Evolutionary conservation across 768 basidiomycete genomes (phyloP), one percentile per base, ranked within the genome.

Genomic region (Exidia glandulosa): DNA sequence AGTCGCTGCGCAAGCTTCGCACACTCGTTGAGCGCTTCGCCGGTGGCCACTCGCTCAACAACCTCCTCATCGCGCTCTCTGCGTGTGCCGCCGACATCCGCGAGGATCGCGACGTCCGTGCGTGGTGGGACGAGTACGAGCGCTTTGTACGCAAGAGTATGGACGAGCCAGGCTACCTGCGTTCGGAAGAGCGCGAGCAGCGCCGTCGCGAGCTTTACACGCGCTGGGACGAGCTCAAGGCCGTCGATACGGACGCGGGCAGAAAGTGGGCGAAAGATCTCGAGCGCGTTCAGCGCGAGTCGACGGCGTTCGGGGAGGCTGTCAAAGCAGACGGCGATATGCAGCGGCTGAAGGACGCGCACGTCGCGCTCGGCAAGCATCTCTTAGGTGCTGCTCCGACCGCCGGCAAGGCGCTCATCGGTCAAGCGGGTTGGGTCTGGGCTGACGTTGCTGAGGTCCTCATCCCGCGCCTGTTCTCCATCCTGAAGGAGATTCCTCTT

Each of bases 381-480:
- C 37, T 85, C n/a, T 78, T 81, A 66, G 63, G 70, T 25, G 78
- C 75, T 73, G 54, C 74, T 66, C 25, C 70, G 71, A 29, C 68
- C 6, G 64, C 76, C 3, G 66, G 72, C 34, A 67, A 76, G 62
- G 70, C 77, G 10, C 77, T 79, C 3, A 66, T 85, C 62, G 83
- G 86, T 58, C 79, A 84, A 52, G 78, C 80, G 4, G 79, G 83
- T 1, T 89, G 87, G 87, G 81, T 88, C 72, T 88, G 85, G 85
- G 80, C 85, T 68, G 91, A 94, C 62, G 61, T 91, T 6, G 85
- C 89, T 75, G 87, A 85, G 65, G 86, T 90, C 16, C 91, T 90
- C 66, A 68, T 87, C 1, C 90, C 89, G 16, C 78, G 79, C 9
- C 33, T 81, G 1, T 68, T 86, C 59, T 64, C 61, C 30, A 71